Evolutionary conservation across 208 protist species (phyloP), one percentile per base, ranked within the genome.

Genomic region (Trypanosomatidae sp.): DNA sequence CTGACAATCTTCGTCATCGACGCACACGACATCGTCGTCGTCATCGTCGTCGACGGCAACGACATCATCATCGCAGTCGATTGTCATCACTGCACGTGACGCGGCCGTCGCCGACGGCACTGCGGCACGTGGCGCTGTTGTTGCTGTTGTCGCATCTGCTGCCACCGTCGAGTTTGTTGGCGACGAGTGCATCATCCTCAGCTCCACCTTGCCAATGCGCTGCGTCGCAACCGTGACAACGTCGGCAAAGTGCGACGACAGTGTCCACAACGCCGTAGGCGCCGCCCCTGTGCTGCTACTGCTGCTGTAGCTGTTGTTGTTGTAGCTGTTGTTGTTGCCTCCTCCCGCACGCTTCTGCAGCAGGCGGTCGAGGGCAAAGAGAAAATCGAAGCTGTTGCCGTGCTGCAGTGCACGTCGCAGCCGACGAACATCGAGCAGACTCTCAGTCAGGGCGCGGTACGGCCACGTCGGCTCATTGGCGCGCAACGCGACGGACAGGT

Each of bases 231-330:
- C 61, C 16, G 74, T 71, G 8, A 86, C 62, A 27, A 92, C 61
- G 26, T 83, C 64, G 40, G 51, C 41, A 43, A 80, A 88, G 50
- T 78, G 71, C 2, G 62, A 64, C 1, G 83, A 92, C 28, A 92
- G 55, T 24, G 78, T 92, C 79, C 83, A 92, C 20, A 71, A 61
- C 2, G 77, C 77, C n/a, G 72, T 55, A 2, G 82, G 73, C 2
- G 57, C 46, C 11, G 67, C 27, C 0, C 43, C 38, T 3, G 46
- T 43, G 24, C 22, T 25, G 20, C 6, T 4, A 28, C 18, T 13
- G 33, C n/a, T n/a, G n/a, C n/a, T n/a, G n/a, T n/a, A n/a, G n/a
- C 43, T 56, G 30, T 56, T 53, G 44, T 42, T 50, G 11, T 67
- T 44, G 7, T 44, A 44, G n/a, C n/a, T n/a, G n/a, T n/a, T n/a